A percentile compares a stretch with the other conserved stretches of the same genome.
Conservation (phyloP, 2,329 filamentous ascomycete species). For the Botrytis medusae region DNA sequence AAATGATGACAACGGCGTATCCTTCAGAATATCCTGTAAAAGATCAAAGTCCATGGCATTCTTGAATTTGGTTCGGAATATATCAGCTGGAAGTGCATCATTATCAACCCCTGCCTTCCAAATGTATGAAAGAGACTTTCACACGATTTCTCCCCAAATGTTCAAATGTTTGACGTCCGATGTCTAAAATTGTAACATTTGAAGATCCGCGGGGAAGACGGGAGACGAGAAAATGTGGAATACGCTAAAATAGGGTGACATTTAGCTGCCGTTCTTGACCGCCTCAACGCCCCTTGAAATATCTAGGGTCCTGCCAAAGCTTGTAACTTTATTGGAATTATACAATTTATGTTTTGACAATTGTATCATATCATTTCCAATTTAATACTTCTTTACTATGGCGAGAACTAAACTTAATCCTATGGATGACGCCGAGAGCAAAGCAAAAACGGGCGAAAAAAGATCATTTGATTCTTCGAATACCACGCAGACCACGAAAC, state of each 20-base stretch:
- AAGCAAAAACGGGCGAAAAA: slow-evolving; percentile 27
- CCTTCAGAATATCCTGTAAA: slow-evolving; percentile 21
- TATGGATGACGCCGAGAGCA: neutral
- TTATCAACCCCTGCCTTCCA: neutral
- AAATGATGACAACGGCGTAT: neutral
- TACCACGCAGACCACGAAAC: slow-evolving; percentile 41
- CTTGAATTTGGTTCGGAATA: neutral
- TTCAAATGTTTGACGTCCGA: neutral
- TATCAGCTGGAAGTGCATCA: neutral
- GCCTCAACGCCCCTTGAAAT: neutral
- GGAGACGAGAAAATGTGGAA: neutral
- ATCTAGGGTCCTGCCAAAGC: neutral
- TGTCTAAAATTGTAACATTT: neutral
- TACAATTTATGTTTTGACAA: neutral
- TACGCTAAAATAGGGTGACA: neutral
- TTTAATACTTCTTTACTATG: neutral
- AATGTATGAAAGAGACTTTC: neutral
- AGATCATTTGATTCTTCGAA: slow-evolving; percentile 27
- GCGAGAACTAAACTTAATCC: neutral
- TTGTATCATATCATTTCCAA: neutral
- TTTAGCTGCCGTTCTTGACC: slow-evolving; percentile 6
- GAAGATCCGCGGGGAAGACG: neutral
- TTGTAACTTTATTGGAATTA: neutral
- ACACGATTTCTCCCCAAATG: neutral
- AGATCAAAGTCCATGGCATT: slow-evolving; percentile 30